Percentiles rank a stretch among this genome's conserved stretches.
Conservation (phyloP, 768 basidiomycete genomes). For the Pleurotus salmoneostramineus region DNA sequence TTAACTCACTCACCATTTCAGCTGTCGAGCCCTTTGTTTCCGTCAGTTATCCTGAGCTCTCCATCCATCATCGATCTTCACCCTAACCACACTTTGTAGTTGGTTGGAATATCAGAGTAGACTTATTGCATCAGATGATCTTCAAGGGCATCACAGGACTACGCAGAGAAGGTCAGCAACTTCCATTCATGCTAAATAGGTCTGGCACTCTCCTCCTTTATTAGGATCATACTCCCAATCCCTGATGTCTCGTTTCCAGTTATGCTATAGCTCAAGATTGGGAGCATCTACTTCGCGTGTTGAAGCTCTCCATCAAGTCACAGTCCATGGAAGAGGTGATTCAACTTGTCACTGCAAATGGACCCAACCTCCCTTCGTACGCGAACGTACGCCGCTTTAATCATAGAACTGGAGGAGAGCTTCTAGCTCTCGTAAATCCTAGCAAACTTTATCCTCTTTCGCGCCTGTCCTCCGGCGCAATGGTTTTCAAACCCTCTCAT, state of each 20-base stretch:
- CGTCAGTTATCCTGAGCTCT: slow-evolving; percentile 27
- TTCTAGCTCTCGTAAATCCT: slow-evolving; percentile 2
- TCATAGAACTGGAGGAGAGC: slow-evolving; percentile 10
- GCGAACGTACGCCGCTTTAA: slow-evolving; percentile 10
- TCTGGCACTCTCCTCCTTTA: slow-evolving; percentile 1
- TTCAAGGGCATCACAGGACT: slow-evolving; percentile 16
- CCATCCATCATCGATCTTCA: background rate
- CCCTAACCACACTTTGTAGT: slow-evolving; percentile 16
- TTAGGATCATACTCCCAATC: background rate
- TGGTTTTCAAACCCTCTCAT: slow-evolving; percentile 3
- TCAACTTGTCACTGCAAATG: slow-evolving; percentile 17
- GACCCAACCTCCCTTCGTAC: background rate
- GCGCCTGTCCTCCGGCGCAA: background rate
- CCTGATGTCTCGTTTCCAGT: slow-evolving; percentile 10
- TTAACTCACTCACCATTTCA: slow-evolving; percentile 17
- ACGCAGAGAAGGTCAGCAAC: slow-evolving; percentile 6
- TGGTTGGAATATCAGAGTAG: slow-evolving; percentile 25
- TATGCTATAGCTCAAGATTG: slow-evolving; percentile 22
- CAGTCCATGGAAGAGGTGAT: slow-evolving; percentile 21
- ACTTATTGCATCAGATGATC: slow-evolving; percentile 13
- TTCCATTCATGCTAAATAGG: slow-evolving; percentile 12
- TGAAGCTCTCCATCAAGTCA: slow-evolving; percentile 13
- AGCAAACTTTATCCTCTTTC: slow-evolving; percentile 1
- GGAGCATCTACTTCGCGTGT: slow-evolving; percentile 18
- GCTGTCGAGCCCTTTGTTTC: slow-evolving; percentile 45